Conservation (phyloP, 805 yeast species). For the Metschnikowia lochheadii region DNA sequence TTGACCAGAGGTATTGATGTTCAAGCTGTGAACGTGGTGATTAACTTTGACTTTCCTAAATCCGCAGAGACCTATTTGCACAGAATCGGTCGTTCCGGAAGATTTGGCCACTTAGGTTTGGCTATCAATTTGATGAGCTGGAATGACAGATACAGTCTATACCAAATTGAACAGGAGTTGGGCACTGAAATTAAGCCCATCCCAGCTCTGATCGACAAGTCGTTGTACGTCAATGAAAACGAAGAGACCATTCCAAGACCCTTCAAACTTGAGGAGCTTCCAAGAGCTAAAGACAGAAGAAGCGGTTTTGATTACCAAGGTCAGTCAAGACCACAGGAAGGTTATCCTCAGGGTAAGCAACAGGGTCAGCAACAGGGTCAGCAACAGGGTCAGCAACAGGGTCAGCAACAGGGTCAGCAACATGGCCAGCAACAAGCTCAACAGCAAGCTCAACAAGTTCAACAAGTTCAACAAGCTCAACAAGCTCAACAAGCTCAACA, state of each 20-base stretch:
- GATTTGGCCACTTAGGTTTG: constrained; percentile 97
- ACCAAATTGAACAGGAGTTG: constrained; percentile 93
- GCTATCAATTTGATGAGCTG: constrained; percentile 96
- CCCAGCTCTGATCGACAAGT: constrained; percentile 87
- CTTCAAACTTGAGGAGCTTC: constrained; percentile 67
- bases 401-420: neutral
- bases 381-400: neutral
- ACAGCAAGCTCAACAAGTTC: neutral
- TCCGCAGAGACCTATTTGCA: constrained; percentile 96
- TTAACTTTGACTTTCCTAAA: constrained; percentile 97
- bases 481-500: neutral
- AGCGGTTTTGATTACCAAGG: constrained; percentile 40
- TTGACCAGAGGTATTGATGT: constrained; percentile 99
- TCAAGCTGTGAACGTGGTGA: constrained; percentile 97
- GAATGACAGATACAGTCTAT: constrained; percentile 91
- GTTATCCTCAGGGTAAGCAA: constrained; percentile 2
- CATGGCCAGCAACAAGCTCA: constrained; percentile 1
- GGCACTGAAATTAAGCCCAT: constrained; percentile 97
- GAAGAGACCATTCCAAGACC: constrained; percentile 78
- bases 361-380: neutral
- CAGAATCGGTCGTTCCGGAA: constrained; percentile 98
- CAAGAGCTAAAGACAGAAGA: constrained; percentile 37
- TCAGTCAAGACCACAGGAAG: constrained; percentile 27
- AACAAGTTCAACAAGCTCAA: neutral
- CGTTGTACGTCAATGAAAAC: constrained; percentile 82